Evolutionary conservation across 768 basidiomycete species (phyloP).

Genomic region (Calvatia gigantea): DNA sequence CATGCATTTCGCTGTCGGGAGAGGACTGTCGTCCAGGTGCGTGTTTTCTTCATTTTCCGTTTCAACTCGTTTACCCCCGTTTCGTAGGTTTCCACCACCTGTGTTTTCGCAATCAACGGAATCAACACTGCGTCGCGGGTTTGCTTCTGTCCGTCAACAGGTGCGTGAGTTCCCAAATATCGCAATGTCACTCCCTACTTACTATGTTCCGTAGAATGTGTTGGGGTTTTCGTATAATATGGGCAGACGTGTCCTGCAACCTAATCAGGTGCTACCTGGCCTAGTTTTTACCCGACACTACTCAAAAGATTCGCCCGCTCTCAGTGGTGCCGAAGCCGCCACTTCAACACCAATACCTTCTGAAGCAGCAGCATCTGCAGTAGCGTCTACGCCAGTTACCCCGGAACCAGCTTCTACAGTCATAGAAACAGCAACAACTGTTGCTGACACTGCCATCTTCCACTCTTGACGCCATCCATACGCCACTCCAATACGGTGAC

Average conservation of each 20-base stretch:
- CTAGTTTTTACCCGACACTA: slow-evolving; percentile 1
- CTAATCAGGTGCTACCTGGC: background rate
- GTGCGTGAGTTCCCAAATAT: background rate
- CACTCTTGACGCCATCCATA: slow-evolving; percentile 23
- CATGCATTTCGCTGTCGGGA: background rate
- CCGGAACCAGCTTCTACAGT: background rate
- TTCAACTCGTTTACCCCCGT: too few species aligned
- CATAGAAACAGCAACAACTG: background rate
- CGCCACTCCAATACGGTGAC: slow-evolving; percentile 68
- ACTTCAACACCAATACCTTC: background rate
- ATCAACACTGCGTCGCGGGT: background rate
- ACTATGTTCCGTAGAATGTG: background rate
- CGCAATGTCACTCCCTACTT: background rate
- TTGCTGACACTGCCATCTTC: slow-evolving; percentile 16
- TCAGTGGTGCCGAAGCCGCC: background rate
- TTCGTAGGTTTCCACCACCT: background rate
- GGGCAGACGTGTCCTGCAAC: background rate
- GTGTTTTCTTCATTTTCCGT: background rate
- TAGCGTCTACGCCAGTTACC: background rate
- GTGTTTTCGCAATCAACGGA: background rate
- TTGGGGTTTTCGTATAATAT: background rate
- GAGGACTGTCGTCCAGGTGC: background rate
- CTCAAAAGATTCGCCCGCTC: slow-evolving; percentile 11
- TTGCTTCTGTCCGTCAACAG: slow-evolving; percentile 3
- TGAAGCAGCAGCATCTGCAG: background rate